phyloP scores from a whole-genome alignment of 768 basidiomycete species.

The Mycena haematopus region DNA sequence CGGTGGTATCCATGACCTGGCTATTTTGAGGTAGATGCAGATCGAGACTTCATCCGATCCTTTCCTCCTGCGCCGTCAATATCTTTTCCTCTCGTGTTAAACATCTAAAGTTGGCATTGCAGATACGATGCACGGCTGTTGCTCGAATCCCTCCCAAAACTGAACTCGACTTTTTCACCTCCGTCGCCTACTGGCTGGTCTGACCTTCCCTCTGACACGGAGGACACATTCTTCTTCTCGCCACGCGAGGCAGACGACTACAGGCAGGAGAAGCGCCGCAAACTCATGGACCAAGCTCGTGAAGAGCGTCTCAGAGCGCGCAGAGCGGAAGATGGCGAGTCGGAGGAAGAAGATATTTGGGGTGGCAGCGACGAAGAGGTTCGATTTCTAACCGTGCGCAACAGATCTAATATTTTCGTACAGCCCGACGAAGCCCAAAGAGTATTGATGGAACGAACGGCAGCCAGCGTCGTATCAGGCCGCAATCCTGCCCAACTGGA shows the following conservation, averaged over 20 bases:
- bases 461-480: slow-evolving; percentile 68
- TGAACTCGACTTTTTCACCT: slow-evolving; percentile 13
- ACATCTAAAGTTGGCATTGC: slow-evolving; percentile 32
- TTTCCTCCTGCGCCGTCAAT: no score
- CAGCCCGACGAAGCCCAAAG: slow-evolving; percentile 67
- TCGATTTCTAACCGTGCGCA: not conserved
- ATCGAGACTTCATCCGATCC: no score
- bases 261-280: slow-evolving; percentile 69
- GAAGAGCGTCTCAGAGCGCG: slow-evolving; percentile 73
- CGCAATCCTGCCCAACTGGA: slow-evolving; percentile 84
- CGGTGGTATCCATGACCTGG: not conserved
- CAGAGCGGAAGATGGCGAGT: slow-evolving; percentile 48
- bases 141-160: slow-evolving; percentile 55
- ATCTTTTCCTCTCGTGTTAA: slow-evolving; percentile 21
- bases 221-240: slow-evolving; percentile 85
- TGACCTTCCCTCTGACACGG: slow-evolving; percentile 83
- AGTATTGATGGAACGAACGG: slow-evolving; percentile 79
- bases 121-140: slow-evolving; percentile 87
- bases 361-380: slow-evolving; percentile 73
- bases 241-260: slow-evolving; percentile 71
- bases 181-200: slow-evolving; percentile 75
- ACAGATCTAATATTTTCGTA: slow-evolving; percentile 3
- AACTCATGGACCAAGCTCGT: slow-evolving; percentile 61
- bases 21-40: slow-evolving; percentile 7
- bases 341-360: slow-evolving; percentile 56